A percentile compares a stretch with the other conserved stretches of the same genome.
phyloP scores from a whole-genome alignment of 805 yeast genomes.

The Lipomyces kockii region DNA sequence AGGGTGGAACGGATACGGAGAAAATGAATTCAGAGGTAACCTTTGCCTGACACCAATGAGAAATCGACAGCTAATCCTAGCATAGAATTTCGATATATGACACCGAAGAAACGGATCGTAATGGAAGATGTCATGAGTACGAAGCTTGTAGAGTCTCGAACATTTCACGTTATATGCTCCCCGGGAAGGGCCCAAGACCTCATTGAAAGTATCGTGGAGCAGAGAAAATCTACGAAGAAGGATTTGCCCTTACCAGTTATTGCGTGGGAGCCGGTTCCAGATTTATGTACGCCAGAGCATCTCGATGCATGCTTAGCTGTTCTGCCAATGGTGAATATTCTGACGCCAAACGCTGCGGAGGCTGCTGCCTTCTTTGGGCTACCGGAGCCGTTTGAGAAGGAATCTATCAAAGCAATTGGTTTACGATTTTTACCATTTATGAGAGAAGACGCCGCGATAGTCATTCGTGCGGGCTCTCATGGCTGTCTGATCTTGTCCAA shows the following conservation, averaged over 20 bases:
- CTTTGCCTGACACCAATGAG: conserved; percentile 39
- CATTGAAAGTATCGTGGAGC: conserved; percentile 41
- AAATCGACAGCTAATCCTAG: not conserved
- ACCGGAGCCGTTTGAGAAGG: conserved; percentile 49
- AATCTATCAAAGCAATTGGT: conserved; percentile 54
- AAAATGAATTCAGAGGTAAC: conserved; percentile 57
- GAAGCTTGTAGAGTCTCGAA: conserved; percentile 49
- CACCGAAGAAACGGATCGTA: conserved; percentile 65
- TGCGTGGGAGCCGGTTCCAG: conserved; percentile 90
- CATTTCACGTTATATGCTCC: conserved; percentile 77
- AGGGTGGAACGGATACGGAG: conserved; percentile 78
- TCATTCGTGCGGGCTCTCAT: conserved; percentile 73
- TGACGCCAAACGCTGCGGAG: conserved; percentile 87
- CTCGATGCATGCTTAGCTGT: conserved; percentile 48
- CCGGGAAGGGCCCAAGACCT: conserved; percentile 63
- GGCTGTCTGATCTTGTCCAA: conserved; percentile 63
- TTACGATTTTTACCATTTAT: conserved; percentile 50
- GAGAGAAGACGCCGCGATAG: conserved; percentile 53
- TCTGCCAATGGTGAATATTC: conserved; percentile 56
- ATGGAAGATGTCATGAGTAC: conserved; percentile 56
- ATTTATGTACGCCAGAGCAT: conserved; percentile 62
- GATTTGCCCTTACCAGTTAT: conserved; percentile 42
- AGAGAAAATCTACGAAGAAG: not conserved
- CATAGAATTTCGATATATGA: conserved; percentile 58
- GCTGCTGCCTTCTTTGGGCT: conserved; percentile 66